A percentile compares a stretch with the other conserved stretches of the same genome.
phyloP scores from a whole-genome alignment of 140 eudicot species.

The Artemisia princeps region DNA sequence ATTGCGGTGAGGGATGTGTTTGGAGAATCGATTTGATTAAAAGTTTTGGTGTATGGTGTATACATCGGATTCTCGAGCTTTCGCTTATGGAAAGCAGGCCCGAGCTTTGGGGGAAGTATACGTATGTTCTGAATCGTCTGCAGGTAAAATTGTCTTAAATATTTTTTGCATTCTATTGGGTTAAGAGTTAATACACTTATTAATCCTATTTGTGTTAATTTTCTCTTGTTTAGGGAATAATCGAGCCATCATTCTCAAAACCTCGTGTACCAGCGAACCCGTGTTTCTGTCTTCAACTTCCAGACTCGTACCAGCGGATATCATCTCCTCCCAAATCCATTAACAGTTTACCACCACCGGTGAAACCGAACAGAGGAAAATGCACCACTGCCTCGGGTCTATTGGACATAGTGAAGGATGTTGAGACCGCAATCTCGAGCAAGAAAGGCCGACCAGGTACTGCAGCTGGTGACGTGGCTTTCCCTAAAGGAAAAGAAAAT shows the following conservation, averaged over 20 bases:
- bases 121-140: slow-evolving; percentile 86
- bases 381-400: slow-evolving; percentile 61
- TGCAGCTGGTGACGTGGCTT: slow-evolving; percentile 92
- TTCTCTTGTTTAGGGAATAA: slow-evolving; percentile 53
- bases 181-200: background rate
- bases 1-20: slow-evolving; percentile 89
- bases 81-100: slow-evolving; percentile 94
- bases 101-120: slow-evolving; percentile 94
- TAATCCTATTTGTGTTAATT: background rate
- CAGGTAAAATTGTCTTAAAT: slow-evolving; percentile 43
- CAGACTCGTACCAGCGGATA: slow-evolving; percentile 43
- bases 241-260: slow-evolving; percentile 68
- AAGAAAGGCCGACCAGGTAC: slow-evolving; percentile 90
- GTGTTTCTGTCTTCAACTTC: slow-evolving; percentile 86
- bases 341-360: slow-evolving; percentile 60
- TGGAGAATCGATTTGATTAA: slow-evolving; percentile 62
- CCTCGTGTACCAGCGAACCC: slow-evolving; percentile 55
- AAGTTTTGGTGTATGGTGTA: slow-evolving; percentile 96
- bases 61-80: slow-evolving; percentile 82
- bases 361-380: slow-evolving; percentile 53
- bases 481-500: slow-evolving; percentile 87
- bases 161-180: background rate
- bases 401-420: slow-evolving; percentile 66
- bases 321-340: slow-evolving; percentile 51
- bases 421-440: slow-evolving; percentile 75